Evolutionary conservation across 2,329 filamentous ascomycete species (phyloP).

Genomic region (Sporothrix mexicana): DNA sequence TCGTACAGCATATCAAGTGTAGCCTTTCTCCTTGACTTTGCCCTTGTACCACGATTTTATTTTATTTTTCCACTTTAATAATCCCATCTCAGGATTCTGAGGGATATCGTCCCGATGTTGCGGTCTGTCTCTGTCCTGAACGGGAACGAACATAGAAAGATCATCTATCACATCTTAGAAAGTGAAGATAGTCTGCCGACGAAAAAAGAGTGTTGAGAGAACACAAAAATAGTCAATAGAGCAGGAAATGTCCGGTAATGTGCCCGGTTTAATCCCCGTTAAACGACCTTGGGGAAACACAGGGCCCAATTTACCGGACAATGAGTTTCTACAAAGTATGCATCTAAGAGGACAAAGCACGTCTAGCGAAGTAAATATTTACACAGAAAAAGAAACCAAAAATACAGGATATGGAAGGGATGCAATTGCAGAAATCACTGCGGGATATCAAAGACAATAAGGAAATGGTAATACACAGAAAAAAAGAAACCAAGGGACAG

Average conservation of each 20-base stretch:
- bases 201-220: neutral
- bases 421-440: constrained; percentile 3
- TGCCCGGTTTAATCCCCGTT: neutral
- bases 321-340: neutral
- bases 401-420: neutral
- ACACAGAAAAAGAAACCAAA: neutral
- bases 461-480: neutral
- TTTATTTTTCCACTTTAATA: neutral
- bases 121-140: neutral
- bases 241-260: constrained; percentile 16
- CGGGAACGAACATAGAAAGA: neutral
- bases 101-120: neutral
- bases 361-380: neutral
- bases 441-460: constrained; percentile 28
- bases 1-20: neutral
- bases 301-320: neutral
- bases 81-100: neutral
- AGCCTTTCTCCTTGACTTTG: neutral
- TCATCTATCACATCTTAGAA: neutral
- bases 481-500: neutral
- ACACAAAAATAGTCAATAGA: neutral
- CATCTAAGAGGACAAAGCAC: neutral
- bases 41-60: neutral
- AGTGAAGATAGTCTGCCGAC: neutral
- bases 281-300: neutral